Percentiles rank a stretch among this genome's conserved stretches.
Conservation (phyloP, 345 rosid species). For the Gossypium herbaceum region DNA sequence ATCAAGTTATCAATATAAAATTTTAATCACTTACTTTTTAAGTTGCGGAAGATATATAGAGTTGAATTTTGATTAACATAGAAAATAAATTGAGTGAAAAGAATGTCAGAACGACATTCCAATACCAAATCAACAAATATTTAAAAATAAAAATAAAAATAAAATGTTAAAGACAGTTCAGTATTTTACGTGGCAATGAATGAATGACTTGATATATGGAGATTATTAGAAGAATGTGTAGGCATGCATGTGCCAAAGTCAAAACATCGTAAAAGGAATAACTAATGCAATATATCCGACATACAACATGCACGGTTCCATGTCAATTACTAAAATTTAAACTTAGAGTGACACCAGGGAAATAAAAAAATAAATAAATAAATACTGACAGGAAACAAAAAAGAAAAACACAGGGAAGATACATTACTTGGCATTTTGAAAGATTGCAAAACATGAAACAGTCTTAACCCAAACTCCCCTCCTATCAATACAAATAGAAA, state of each 20-base stretch:
- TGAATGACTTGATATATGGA: not conserved
- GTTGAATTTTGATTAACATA: no score
- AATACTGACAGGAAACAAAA: not conserved
- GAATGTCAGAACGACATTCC: no score
- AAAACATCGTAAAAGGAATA: not conserved
- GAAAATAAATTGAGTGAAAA: no score
- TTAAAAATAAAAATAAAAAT: no score
- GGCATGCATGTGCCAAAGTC: not conserved
- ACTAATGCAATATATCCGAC: not conserved
- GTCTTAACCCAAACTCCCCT: not conserved
- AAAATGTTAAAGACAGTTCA: not conserved
- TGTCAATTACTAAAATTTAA: not conserved
- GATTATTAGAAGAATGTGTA: not conserved
- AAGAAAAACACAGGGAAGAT: not conserved
- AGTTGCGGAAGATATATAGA: no score
- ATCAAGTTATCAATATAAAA: no score
- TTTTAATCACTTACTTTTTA: no score
- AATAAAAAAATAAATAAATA: no score
- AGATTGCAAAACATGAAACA: conserved; percentile 1
- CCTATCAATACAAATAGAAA: not conserved
- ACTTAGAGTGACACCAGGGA: not conserved
- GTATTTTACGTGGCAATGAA: not conserved
- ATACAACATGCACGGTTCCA: not conserved
- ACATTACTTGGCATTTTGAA: conserved; percentile 6
- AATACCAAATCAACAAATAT: no score